Conservation (phyloP, 2,329 filamentous ascomycete genomes). For the Hymenoscyphus fructigenus region DNA sequence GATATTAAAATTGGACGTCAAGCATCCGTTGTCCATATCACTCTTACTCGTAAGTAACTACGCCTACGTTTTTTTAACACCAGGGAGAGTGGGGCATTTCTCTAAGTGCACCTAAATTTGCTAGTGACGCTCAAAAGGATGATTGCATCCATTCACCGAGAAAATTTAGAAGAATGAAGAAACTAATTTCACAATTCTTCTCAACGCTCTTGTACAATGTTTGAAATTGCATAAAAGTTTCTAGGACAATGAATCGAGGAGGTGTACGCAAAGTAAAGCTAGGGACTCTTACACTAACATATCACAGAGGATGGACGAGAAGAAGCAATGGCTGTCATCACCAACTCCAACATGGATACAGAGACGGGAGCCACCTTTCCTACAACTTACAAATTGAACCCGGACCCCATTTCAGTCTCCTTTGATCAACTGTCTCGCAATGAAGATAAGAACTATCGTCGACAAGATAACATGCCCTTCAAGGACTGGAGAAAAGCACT, state of each 20-base stretch:
- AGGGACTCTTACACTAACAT: background rate
- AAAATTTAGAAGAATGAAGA: too few relatives aligned
- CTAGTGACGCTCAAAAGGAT: too few relatives aligned
- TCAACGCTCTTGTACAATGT: too few relatives aligned
- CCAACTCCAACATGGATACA: slow-evolving; percentile 58
- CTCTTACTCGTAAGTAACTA: slow-evolving; percentile 44
- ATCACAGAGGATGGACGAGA: slow-evolving; percentile 47
- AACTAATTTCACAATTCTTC: too few relatives aligned
- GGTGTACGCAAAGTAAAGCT: too few relatives aligned
- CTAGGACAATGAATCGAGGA: too few relatives aligned
- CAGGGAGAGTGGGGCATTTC: too few relatives aligned
- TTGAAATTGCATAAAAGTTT: too few relatives aligned
- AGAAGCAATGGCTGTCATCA: slow-evolving; percentile 64
- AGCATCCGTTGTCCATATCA: slow-evolving; percentile 62
- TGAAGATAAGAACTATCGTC: slow-evolving; percentile 48
- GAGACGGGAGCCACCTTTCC: slow-evolving; percentile 57
- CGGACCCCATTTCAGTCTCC: slow-evolving; percentile 39
- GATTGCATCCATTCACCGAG: too few relatives aligned
- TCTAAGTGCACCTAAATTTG: too few relatives aligned
- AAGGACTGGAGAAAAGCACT: slow-evolving; percentile 38
- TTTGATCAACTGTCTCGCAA: slow-evolving; percentile 43
- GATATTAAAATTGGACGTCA: slow-evolving; percentile 65
- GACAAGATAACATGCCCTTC: slow-evolving; percentile 28
- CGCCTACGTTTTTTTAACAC: background rate
- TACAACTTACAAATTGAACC: slow-evolving; percentile 52